Percentiles rank a stretch among this genome's conserved stretches.
phyloP scores from a whole-genome alignment of 305 asterid genomes.

The Monarda citriodora region DNA sequence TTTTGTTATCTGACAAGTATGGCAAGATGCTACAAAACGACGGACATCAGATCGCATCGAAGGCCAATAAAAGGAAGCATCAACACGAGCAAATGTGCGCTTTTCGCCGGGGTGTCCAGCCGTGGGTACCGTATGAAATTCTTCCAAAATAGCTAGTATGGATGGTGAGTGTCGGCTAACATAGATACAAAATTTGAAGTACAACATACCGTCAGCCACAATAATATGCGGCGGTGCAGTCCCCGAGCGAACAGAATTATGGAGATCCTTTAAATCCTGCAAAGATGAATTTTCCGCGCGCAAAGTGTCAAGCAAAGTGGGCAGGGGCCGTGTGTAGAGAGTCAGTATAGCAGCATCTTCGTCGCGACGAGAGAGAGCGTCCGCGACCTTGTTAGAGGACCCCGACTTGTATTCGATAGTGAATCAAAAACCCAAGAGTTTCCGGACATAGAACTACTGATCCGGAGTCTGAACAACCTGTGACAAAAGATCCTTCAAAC shows the following conservation, averaged over 20 bases:
- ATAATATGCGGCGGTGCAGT: too few species aligned
- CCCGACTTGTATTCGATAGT: not conserved
- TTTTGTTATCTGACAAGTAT: not conserved
- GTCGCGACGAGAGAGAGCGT: not conserved
- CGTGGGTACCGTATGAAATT: too few species aligned
- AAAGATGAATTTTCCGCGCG: not conserved
- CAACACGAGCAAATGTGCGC: not conserved
- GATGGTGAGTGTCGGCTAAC: too few species aligned
- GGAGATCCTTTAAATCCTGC: not conserved
- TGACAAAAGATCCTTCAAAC: not conserved
- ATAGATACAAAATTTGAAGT: too few species aligned
- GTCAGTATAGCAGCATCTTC: not conserved
- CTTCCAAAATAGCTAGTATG: not conserved
- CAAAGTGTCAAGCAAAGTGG: not conserved
- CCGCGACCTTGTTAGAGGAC: not conserved
- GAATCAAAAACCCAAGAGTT: not conserved
- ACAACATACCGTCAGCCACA: too few species aligned
- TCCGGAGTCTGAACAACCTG: not conserved
- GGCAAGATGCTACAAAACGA: not conserved
- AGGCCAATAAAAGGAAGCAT: not conserved
- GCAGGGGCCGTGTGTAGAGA: not conserved
- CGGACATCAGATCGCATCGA: not conserved
- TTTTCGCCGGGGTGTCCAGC: too few species aligned
- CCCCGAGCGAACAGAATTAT: not conserved
- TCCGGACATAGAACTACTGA: not conserved